Evolutionary conservation across 2,329 filamentous ascomycete genomes (phyloP), one percentile per base, ranked within the genome.

Genomic region (Pseudogymnoascus sp.): DNA sequence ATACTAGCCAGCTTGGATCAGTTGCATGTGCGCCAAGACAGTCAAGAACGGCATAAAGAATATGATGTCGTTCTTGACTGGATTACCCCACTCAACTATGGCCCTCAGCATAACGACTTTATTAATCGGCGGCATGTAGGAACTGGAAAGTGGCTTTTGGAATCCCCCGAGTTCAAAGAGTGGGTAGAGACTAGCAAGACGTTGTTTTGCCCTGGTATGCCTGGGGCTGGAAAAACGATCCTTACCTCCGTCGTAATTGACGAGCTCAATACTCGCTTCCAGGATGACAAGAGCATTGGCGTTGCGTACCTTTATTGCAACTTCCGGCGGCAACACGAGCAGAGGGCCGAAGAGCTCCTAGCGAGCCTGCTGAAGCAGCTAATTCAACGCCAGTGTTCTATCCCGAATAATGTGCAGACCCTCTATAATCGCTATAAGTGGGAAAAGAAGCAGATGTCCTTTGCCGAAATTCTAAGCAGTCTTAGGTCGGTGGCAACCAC

Each of bases 171-270:
- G 31, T 66, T 59, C 36, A n/a, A 65, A 28, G 21, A 56, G 11
- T 66, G 64, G 64, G 11, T 60, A 16, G 59, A 44, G 21, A 62
- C 40, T 0, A 31, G 65, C 0, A 66, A 67, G 0, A 78, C 71
- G 0, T 65, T 83, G 0, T 81, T 79, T 66, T 83, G 78, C 64
- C 74, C 74, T 1, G 79, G 80, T 0, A 78, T 79, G 11, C 79
- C 79, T 0, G 79, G 80, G 2, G 76, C 78, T 0, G 79, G 80
- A 1, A 83, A 82, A 67, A 82, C 79, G 0, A 78, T 81, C 2
- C 61, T 79, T 0, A 69, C 77, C 0, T 74, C 79, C 0, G 74
- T 77, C 5, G 73, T 78, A 0, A 66, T 82, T 0, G 72, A 82
- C 2, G 12, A 80, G 23, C 69, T 83, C 1, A 14, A 14, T 4